Percentiles rank a stretch among this genome's conserved stretches.
Evolutionary conservation across 2,329 filamentous ascomycete genomes (phyloP).

Genomic region (Diaporthe sp.): DNA sequence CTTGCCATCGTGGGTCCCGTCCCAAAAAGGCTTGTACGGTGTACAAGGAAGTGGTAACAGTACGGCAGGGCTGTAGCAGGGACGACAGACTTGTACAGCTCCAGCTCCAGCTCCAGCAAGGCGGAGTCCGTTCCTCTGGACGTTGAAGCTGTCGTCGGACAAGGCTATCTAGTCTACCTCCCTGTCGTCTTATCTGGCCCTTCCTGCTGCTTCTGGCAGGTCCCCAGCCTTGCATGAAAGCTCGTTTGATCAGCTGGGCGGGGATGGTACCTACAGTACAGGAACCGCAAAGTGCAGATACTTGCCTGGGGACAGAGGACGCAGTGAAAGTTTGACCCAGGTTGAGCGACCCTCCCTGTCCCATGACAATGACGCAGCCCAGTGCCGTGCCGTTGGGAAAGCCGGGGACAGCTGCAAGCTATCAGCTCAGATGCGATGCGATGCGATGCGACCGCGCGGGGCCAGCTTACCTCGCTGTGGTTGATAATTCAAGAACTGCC

Average conservation of each 20-base stretch:
- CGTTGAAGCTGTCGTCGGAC: conserved; percentile 4
- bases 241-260: conserved; percentile 15
- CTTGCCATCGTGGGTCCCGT: conserved; percentile 40
- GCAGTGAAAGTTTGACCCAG: conserved; percentile 26
- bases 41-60: background rate
- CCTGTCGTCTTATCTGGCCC: background rate
- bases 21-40: background rate
- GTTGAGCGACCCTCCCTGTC: background rate
- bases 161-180: background rate
- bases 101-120: background rate
- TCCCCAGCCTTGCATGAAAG: conserved; percentile 16
- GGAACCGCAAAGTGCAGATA: background rate
- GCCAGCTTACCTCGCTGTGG: background rate
- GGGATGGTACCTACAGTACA: background rate
- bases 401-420: conserved; percentile 35
- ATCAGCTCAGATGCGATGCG: conserved; percentile 24
- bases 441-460: conserved; percentile 13
- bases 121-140: background rate
- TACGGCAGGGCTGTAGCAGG: conserved; percentile 18
- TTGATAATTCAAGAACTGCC: conserved; percentile 2
- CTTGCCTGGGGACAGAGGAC: conserved; percentile 8
- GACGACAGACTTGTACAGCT: background rate
- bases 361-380: conserved; percentile 32
- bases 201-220: background rate
- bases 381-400: conserved; percentile 33